These are phyloP conservation scores for Oryza punctata DNA, from an alignment of 176 grass and related monocot genomes.

Conservation along the genomic window DNA sequence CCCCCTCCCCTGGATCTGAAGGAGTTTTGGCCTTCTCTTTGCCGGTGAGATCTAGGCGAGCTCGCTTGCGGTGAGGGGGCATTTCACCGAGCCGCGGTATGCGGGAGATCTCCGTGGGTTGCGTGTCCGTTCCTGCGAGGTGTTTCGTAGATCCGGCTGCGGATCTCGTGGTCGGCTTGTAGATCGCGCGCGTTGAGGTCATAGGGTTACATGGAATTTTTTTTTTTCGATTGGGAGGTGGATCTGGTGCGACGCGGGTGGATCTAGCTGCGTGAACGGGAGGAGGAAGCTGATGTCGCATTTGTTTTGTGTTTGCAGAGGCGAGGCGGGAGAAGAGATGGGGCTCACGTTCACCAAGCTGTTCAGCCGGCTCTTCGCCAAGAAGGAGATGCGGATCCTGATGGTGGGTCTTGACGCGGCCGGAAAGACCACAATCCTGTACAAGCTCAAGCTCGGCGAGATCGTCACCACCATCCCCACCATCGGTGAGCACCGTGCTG, in stretches of 20 bases:
- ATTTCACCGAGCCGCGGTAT: background rate
- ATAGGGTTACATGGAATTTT: background rate
- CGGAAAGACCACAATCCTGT: constrained; percentile 81
- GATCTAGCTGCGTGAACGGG: constrained; percentile 33
- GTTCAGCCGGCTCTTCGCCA: constrained; percentile 74
- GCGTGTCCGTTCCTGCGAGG: no score
- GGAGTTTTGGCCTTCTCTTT: no score
- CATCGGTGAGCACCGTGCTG: constrained; percentile 45
- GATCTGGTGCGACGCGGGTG: constrained; percentile 26
- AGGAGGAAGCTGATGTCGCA: background rate
- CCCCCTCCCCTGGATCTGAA: no score
- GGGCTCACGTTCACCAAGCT: constrained; percentile 83
- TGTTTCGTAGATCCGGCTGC: background rate
- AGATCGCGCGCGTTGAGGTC: constrained; percentile 1
- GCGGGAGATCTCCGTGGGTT: constrained; percentile 2
- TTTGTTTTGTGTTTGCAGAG: constrained; percentile 22
- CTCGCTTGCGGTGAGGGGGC: background rate
- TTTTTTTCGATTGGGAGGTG: constrained; percentile 15
- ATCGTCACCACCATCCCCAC: constrained; percentile 83
- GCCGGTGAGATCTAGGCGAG: constrained; percentile 10
- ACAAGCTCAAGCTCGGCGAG: constrained; percentile 84
- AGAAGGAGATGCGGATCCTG: constrained; percentile 86
- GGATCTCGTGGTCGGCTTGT: constrained; percentile 19
- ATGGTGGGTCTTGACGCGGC: constrained; percentile 78
- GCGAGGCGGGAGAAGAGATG: constrained; percentile 45